Base-by-base conservation (phyloP, 805 yeast species). In the Henningerozyma blattae region DNA sequence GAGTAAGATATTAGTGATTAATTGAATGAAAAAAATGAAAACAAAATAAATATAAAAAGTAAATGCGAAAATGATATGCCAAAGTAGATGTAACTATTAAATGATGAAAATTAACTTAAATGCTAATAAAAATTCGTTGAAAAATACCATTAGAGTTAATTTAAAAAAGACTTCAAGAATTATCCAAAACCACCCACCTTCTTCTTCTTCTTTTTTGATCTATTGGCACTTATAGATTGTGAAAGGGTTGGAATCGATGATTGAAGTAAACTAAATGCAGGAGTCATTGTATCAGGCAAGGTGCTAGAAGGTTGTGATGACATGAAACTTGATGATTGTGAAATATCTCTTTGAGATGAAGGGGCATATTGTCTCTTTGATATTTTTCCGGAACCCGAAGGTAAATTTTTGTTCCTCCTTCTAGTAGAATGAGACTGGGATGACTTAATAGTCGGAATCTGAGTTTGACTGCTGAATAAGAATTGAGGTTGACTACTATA, bases 181-280 rank as follows among this genome's bases (percentile, higher is more conserved):
- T 45, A 69, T 18, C 65, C 67, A 50, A 71, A 70, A 4, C 76
- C 76, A 13, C 72, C 64, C 36, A 63, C 60, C 44, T 56, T 61
- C 44, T 53, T 58, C 36, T 50, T 54, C 4, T 38, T 18, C 26
- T 32, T 25, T 31, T 35, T 41, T 3, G 47, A 39, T 9, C 25
- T 22, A n/a, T 28, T 18, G n/a, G 24, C 40, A 36, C 31, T 34
- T 32, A 41, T 47, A 15, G 50, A 42, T 29, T 42, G 46, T 8
- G 50, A 45, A 6, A 38, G 22, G 15, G 42, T 36, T 5, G 48
- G 35, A 4, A 44, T 28, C 1, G 37, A 34, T 15, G 45, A 35
- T 32, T 48, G 53, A 43, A 45, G 36, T 26, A 53, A 34, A n/a
- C 57, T 43, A 34, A 55, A 55, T 32, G 58, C 58, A 6, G 58